These are phyloP conservation scores for Fusarium denticulatum DNA, from an alignment of 2,329 filamentous ascomycete species.

Conservation along the genomic window DNA sequence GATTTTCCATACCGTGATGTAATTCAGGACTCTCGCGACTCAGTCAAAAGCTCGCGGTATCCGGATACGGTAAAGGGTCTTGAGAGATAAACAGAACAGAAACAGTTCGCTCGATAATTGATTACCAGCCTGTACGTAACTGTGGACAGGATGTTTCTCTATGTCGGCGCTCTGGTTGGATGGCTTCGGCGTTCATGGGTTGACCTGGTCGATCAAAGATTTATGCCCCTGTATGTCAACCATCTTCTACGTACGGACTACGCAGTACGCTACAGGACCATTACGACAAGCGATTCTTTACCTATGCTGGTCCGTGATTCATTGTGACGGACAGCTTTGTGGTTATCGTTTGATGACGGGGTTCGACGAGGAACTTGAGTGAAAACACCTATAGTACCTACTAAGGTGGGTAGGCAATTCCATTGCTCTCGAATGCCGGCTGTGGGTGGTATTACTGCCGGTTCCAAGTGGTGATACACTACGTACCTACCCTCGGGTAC, in stretches of 20 bases:
- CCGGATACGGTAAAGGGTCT: slow-evolving; percentile 31
- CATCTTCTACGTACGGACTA: not conserved
- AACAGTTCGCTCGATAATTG: slow-evolving; percentile 18
- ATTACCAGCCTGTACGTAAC: slow-evolving; percentile 18
- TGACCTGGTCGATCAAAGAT: slow-evolving; percentile 24
- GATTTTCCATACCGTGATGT: slow-evolving; percentile 24
- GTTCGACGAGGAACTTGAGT: not conserved
- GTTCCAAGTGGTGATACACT: not conserved
- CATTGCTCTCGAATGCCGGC: slow-evolving; percentile 13
- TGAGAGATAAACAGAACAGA: slow-evolving; percentile 30
- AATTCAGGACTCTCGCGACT: slow-evolving; percentile 18
- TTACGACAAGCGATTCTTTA: not conserved
- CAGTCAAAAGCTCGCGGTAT: slow-evolving; percentile 11
- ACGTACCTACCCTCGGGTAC: not conserved
- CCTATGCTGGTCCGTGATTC: slow-evolving; percentile 4
- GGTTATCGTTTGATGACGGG: not conserved
- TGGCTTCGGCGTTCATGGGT: slow-evolving; percentile 13
- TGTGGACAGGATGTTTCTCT: slow-evolving; percentile 33
- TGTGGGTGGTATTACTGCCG: slow-evolving; percentile 5
- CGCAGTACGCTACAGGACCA: not conserved
- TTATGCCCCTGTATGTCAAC: slow-evolving; percentile 18
- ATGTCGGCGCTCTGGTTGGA: slow-evolving; percentile 37
- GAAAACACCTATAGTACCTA: not conserved
- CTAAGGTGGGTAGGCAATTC: not conserved
- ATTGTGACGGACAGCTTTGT: slow-evolving; percentile 14